These are phyloP conservation scores for Fraxinus platypoda DNA, from an alignment of 305 asterid species.

Conservation along the genomic window DNA sequence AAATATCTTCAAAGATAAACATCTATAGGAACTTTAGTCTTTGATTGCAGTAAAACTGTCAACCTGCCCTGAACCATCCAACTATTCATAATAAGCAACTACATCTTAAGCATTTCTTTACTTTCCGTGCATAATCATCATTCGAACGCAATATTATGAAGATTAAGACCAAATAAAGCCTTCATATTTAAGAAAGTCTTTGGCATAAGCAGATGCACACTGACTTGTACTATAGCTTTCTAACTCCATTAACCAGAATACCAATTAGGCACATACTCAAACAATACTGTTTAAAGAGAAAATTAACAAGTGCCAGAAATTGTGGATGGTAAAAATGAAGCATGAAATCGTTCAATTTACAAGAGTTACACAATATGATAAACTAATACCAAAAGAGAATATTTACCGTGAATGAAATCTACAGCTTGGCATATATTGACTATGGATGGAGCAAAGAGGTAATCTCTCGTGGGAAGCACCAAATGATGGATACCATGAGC, in stretches of 20 bases:
- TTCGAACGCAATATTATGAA: not conserved
- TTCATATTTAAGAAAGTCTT: not conserved
- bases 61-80: not conserved
- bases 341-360: not conserved
- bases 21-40: not conserved
- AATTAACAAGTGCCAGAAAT: not conserved
- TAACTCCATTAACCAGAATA: not conserved
- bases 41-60: not conserved
- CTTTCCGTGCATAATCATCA: not conserved
- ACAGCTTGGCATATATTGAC: conserved; percentile 53
- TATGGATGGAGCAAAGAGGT: conserved; percentile 62
- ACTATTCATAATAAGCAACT: not conserved
- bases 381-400: not conserved
- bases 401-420: conserved; percentile 56
- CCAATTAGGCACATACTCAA: not conserved
- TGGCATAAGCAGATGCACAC: not conserved
- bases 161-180: not conserved
- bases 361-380: not conserved
- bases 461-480: conserved; percentile 72
- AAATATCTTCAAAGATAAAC: not conserved
- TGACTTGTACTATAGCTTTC: not conserved
- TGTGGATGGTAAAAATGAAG: not conserved
- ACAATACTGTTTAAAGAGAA: not conserved
- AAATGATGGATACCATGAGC: conserved; percentile 58
- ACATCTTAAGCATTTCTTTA: not conserved